Evolutionary conservation across 2,329 filamentous ascomycete species (phyloP), one percentile per base, ranked within the genome.

Genomic region (Xylaria digitata): DNA sequence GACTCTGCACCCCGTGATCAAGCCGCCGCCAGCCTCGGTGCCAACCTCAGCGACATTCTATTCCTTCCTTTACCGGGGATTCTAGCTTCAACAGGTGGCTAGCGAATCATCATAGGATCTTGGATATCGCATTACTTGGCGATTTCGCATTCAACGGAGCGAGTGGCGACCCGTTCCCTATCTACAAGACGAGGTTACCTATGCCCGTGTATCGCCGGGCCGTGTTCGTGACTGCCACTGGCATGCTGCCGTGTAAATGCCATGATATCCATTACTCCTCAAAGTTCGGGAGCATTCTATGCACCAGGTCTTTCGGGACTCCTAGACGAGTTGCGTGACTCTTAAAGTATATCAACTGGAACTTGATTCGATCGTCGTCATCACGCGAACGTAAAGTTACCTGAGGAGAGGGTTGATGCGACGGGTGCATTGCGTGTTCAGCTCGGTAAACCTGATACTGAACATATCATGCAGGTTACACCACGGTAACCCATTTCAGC

Each of bases 311-410:
- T 55, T 52, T 46, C 63, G 58, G 63, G 23, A 52, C 34, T 26
- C 63, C 17, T 56, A 60, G 21, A 34, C 23, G 50, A 58, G 59
- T 52, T 68, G 63, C 59, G 55, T 66, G 66, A 69, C 65, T 48
- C 46, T 40, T 42, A n/a, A 21, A 56, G 9, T 63, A 26, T 37
- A 63, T 32, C 60, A n/a, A 61, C 52, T 37, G 42, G 40, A 17
- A 13, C 50, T 48, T 48, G 50, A 63, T 63, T 66, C 53, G 63
- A 54, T 45, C 42, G 48, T 53, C 9, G 13, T 9, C 21, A 63
- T 69, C 66, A 69, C 66, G 52, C 63, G 66, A 66, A 63, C 66
- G 53, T 59, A 49, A 63, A 42, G 53, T 37, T 56, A 43, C 48
- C 34, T 59, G 57, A 30, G 43, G 21, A 61, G 37, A 69, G 53